These are phyloP conservation scores for Galeopsis tetrahit DNA, from an alignment of 257 asterid species.

Conservation along the genomic window DNA sequence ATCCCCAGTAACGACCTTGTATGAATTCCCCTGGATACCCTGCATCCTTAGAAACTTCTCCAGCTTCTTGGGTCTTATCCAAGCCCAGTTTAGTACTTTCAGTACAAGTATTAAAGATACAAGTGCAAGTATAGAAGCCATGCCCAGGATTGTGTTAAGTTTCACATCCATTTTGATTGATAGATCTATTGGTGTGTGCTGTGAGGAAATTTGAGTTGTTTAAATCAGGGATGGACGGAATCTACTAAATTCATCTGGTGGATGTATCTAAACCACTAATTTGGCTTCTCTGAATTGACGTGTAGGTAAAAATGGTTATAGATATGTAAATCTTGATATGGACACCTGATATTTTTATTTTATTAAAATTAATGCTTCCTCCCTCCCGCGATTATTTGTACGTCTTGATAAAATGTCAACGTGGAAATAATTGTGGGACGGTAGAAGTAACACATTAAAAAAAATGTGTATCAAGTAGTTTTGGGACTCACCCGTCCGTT, in stretches of 20 bases:
- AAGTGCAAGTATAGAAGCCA: constrained; percentile 12
- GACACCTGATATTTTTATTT: no score
- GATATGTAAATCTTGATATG: no score
- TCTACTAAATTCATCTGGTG: not conserved
- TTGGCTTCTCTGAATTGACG: no score
- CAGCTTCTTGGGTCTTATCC: constrained; percentile 32
- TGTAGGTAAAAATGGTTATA: no score
- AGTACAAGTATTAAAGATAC: not conserved
- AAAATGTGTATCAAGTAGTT: no score
- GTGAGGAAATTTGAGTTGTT: not conserved
- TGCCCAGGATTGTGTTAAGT: constrained; percentile 11
- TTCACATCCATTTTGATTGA: constrained; percentile 12
- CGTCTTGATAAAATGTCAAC: no score
- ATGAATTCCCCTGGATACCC: constrained; percentile 37
- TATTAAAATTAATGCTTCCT: no score
- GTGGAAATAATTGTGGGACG: no score
- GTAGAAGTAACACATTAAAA: no score
- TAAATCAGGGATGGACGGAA: not conserved
- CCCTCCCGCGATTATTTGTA: no score
- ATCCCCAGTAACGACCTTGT: constrained; percentile 34
- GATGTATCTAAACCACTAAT: no score
- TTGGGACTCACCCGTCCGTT: no score
- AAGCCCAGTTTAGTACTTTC: constrained; percentile 29
- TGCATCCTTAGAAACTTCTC: constrained; percentile 33
- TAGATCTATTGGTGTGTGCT: not conserved